phyloP scores from a whole-genome alignment of 177 flowering plant species.

The Tripterygium wilfordii region DNA sequence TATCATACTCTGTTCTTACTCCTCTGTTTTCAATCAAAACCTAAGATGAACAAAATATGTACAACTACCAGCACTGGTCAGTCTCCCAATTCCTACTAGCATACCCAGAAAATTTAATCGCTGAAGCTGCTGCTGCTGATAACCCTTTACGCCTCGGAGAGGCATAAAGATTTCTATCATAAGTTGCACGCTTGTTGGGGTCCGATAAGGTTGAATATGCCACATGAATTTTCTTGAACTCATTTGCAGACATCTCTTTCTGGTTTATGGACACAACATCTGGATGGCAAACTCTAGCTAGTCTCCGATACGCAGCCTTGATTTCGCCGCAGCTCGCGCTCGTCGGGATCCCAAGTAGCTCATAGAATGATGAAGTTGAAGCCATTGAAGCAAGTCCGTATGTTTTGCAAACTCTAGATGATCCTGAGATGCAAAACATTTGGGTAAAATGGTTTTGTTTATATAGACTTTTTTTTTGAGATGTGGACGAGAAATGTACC shows the following conservation, averaged over 20 bases:
- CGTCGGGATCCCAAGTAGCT: constrained; percentile 36
- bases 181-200: constrained; percentile 44
- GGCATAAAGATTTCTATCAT: constrained; percentile 28
- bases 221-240: constrained; percentile 46
- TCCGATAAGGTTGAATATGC: constrained; percentile 65
- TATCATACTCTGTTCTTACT: too few relatives aligned
- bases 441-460: too few relatives aligned
- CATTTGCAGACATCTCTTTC: constrained; percentile 23
- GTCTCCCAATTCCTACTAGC: constrained; percentile 57
- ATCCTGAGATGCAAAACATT: too few relatives aligned
- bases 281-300: constrained; percentile 41
- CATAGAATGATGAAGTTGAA: constrained; percentile 22
- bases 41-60: too few relatives aligned
- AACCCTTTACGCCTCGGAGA: constrained; percentile 8
- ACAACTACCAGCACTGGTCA: constrained; percentile 82
- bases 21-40: too few relatives aligned
- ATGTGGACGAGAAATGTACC: too few relatives aligned
- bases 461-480: too few relatives aligned
- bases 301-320: constrained; percentile 42
- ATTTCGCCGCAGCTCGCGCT: constrained; percentile 32
- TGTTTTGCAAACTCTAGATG: too few relatives aligned
- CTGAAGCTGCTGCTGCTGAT: constrained; percentile 7
- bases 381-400: neutral
- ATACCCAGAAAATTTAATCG: constrained; percentile 11
- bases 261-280: constrained; percentile 28